Evolutionary conservation across 371 early-diverging fungal species (phyloP).

Genomic region (Mucor sp.): DNA sequence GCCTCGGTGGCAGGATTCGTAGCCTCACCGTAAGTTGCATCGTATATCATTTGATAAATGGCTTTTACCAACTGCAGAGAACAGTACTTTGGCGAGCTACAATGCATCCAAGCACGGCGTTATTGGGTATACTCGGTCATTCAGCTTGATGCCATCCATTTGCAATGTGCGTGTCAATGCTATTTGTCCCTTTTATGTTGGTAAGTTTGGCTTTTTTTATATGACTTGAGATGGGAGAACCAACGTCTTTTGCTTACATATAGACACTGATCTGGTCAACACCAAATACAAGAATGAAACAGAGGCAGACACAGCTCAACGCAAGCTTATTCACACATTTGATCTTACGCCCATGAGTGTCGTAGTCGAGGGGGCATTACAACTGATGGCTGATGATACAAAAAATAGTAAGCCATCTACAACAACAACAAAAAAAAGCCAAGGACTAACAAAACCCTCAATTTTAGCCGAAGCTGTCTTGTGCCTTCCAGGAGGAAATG

Average conservation of each 20-base stretch:
- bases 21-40: conserved; percentile 12
- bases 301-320: not conserved
- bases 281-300: not conserved
- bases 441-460: too few species aligned
- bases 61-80: not conserved
- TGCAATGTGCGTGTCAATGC: conserved; percentile 47
- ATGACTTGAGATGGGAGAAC: not conserved
- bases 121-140: conserved; percentile 87
- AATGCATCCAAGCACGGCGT: conserved; percentile 91
- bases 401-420: conserved; percentile 33
- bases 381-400: conserved; percentile 48
- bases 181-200: conserved; percentile 28
- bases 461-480: conserved; percentile 1
- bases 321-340: not conserved
- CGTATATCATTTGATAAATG: not conserved
- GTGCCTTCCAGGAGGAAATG: conserved; percentile 21
- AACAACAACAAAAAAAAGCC: not conserved
- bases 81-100: conserved; percentile 51
- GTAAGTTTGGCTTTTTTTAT: conserved; percentile 10
- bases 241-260: too few species aligned
- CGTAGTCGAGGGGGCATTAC: conserved; percentile 57
- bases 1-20: conserved; percentile 38
- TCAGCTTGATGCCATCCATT: conserved; percentile 63
- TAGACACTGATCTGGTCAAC: not conserved
- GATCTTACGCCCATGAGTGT: conserved; percentile 41